A percentile compares a stretch with the other conserved stretches of the same genome.
phyloP scores from a whole-genome alignment of 768 basidiomycete genomes.

The Mycena floridula region DNA sequence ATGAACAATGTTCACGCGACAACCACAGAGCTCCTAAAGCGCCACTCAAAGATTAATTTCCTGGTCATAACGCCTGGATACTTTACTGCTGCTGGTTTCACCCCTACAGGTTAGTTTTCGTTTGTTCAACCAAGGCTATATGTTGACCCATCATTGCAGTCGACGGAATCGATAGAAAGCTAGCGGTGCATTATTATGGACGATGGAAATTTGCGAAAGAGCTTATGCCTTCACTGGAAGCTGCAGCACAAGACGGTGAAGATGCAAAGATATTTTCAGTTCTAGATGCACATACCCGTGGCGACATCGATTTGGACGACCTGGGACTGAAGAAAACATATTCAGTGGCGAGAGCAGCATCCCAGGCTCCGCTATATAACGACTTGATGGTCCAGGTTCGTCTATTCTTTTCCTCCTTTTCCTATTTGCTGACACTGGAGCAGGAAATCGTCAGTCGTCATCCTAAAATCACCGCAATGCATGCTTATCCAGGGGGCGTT shows the following conservation, averaged over 20 bases:
- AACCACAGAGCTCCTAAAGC: not conserved
- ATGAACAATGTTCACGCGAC: conserved; percentile 6
- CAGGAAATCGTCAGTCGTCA: not conserved
- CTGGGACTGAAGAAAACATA: not conserved
- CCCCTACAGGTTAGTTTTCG: no score
- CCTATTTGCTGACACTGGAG: no score
- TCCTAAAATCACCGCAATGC: not conserved
- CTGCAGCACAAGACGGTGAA: not conserved
- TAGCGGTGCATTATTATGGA: not conserved
- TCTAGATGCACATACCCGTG: not conserved
- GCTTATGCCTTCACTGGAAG: not conserved
- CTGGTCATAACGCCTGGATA: conserved; percentile 7
- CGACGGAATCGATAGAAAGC: not conserved
- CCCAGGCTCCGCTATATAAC: not conserved
- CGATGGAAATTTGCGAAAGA: not conserved
- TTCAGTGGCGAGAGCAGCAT: not conserved
- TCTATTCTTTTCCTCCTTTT: not conserved
- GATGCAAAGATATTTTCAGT: not conserved
- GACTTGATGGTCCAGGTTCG: not conserved
- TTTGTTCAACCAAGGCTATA: no score
- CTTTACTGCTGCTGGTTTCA: not conserved
- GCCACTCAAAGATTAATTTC: conserved; percentile 3
- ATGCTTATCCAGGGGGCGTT: not conserved
- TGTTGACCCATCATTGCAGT: not conserved
- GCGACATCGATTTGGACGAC: not conserved